Evolutionary conservation across 192 early-diverging fungal species (phyloP).

Genomic region (Backusella tuberculispora): DNA sequence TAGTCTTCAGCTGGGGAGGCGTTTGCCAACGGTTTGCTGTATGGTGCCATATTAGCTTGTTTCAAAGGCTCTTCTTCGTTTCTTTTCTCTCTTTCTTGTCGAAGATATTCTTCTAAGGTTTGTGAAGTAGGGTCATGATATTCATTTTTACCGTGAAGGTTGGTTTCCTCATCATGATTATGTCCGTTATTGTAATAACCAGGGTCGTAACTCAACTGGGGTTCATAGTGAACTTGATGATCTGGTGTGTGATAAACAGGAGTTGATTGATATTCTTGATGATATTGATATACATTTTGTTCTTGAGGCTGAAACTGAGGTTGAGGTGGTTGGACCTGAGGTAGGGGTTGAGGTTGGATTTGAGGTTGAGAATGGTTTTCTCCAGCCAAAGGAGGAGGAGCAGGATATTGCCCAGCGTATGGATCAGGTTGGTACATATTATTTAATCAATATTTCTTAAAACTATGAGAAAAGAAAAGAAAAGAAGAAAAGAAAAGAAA

Average conservation of each 20-base stretch:
- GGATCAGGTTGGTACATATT: conserved; percentile 31
- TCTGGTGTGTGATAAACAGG: background rate
- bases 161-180: conserved; percentile 9
- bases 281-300: conserved; percentile 3
- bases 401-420: conserved; percentile 37
- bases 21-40: background rate
- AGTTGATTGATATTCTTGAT: background rate
- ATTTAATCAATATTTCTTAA: background rate
- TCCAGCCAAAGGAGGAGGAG: conserved; percentile 21
- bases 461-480: background rate
- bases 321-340: background rate
- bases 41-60: background rate
- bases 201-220: background rate
- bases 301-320: conserved; percentile 6
- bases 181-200: background rate
- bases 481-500: background rate
- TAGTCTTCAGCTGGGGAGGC: background rate
- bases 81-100: conserved; percentile 17
- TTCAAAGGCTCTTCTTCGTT: background rate
- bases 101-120: conserved; percentile 1
- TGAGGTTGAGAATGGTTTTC: background rate
- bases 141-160: conserved; percentile 1
- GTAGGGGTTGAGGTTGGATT: background rate
- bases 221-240: background rate
- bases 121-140: conserved; percentile 1